Evolutionary conservation across 495 filamentous ascomycete genomes (phyloP).

Genomic region (Aspergillus kassunensis): DNA sequence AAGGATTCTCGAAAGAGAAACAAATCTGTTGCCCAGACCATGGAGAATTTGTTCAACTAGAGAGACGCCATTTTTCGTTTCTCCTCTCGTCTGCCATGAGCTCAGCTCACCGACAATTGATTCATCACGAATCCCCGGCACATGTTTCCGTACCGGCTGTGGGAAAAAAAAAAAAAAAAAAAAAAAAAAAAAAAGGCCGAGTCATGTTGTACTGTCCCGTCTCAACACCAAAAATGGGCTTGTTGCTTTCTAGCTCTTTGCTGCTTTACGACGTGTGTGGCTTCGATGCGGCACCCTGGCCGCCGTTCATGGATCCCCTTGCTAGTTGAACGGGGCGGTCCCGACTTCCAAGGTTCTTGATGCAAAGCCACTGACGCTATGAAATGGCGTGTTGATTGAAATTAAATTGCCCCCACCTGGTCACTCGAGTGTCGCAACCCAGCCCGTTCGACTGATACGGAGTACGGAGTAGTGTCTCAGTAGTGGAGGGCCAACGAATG

Average conservation of each 20-base stretch:
- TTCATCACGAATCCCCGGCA: neutral
- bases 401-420: neutral
- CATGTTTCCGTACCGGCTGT: too few species aligned
- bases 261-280: too few species aligned
- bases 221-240: too few species aligned
- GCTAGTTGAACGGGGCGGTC: neutral
- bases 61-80: too few species aligned
- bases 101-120: slow-evolving; percentile 4
- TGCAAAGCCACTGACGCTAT: neutral
- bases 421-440: neutral
- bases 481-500: neutral
- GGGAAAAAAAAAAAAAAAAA: too few species aligned
- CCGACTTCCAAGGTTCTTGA: neutral
- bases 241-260: too few species aligned
- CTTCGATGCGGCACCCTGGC: neutral
- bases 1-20: neutral
- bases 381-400: neutral
- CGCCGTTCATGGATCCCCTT: neutral
- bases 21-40: neutral
- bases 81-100: neutral
- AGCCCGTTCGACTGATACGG: too few species aligned
- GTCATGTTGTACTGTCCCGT: too few species aligned
- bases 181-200: too few species aligned
- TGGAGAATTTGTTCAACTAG: too few species aligned
- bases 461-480: too few species aligned